A percentile compares a stretch with the other conserved stretches of the same genome.
phyloP scores from a whole-genome alignment of 345 rosid genomes.

The Mallotus nudiflorus region DNA sequence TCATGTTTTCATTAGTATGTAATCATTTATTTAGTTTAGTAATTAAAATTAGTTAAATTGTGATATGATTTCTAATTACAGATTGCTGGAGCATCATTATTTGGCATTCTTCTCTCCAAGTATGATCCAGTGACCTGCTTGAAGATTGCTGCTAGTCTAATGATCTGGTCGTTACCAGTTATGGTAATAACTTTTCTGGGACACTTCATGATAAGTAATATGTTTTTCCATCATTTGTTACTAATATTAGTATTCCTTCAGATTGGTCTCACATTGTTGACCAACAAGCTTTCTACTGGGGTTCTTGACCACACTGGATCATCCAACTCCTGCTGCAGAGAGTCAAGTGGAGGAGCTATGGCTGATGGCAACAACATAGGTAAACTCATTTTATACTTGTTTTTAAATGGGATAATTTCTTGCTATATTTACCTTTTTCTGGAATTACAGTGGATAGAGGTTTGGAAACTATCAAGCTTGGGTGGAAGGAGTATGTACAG shows the following conservation, averaged over 20 bases:
- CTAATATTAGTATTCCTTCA: conserved; percentile 29
- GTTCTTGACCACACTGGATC: conserved; percentile 83
- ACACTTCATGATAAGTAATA: neutral
- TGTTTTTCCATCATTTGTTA: conserved; percentile 16
- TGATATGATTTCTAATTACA: conserved; percentile 26
- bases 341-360: conserved; percentile 29
- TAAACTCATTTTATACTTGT: conserved; percentile 22
- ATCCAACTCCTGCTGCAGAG: conserved; percentile 45
- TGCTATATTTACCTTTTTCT: conserved; percentile 14
- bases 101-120: conserved; percentile 79
- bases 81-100: conserved; percentile 86
- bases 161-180: conserved; percentile 69
- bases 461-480: conserved; percentile 80
- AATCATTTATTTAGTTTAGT: neutral
- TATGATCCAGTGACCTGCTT: conserved; percentile 85
- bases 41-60: neutral
- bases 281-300: conserved; percentile 80
- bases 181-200: conserved; percentile 52
- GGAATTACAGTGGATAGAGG: conserved; percentile 45
- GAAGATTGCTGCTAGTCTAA: conserved; percentile 69
- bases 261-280: conserved; percentile 72
- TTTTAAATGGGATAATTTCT: neutral
- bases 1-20: neutral
- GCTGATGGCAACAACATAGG: conserved; percentile 48
- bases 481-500: conserved; percentile 92